These are phyloP conservation scores for Yarrowia sp. DNA, from an alignment of 805 yeast species.

Conservation along the genomic window DNA sequence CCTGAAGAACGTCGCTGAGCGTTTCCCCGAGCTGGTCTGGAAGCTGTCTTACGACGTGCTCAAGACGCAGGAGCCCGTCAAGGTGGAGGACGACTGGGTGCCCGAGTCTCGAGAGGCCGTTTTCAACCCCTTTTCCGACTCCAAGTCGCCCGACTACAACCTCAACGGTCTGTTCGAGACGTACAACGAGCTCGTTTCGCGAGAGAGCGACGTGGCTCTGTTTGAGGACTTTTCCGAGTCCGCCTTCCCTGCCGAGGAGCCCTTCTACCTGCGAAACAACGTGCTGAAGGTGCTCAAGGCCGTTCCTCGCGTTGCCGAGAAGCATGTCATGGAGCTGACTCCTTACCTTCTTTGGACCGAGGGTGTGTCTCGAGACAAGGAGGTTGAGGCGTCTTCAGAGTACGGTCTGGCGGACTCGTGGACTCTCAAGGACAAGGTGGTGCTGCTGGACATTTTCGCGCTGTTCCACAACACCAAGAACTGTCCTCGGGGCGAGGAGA, in stretches of 20 bases:
- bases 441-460: slow-evolving; percentile 58
- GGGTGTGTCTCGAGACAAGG: slow-evolving; percentile 32
- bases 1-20: slow-evolving; percentile 48
- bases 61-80: slow-evolving; percentile 33
- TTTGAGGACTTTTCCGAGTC: neutral
- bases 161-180: neutral
- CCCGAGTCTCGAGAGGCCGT: neutral
- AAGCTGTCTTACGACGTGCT: slow-evolving; percentile 42
- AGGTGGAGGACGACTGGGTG: slow-evolving; percentile 28
- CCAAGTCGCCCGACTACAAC: neutral
- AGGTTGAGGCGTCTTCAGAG: neutral
- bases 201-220: neutral
- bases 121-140: neutral
- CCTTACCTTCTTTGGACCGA: slow-evolving; percentile 53
- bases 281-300: slow-evolving; percentile 55
- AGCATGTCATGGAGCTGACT: slow-evolving; percentile 53
- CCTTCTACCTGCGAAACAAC: slow-evolving; percentile 45
- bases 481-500: slow-evolving; percentile 51
- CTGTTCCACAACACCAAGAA: slow-evolving; percentile 62
- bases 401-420: slow-evolving; percentile 27
- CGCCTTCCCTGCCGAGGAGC: slow-evolving; percentile 7
- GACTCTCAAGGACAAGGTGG: slow-evolving; percentile 37
- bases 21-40: slow-evolving; percentile 55
- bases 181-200: neutral
- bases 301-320: slow-evolving; percentile 70